Base-by-base conservation (phyloP, 1,284 basidiomycete genomes). In the Coriolopsis trogii region DNA sequence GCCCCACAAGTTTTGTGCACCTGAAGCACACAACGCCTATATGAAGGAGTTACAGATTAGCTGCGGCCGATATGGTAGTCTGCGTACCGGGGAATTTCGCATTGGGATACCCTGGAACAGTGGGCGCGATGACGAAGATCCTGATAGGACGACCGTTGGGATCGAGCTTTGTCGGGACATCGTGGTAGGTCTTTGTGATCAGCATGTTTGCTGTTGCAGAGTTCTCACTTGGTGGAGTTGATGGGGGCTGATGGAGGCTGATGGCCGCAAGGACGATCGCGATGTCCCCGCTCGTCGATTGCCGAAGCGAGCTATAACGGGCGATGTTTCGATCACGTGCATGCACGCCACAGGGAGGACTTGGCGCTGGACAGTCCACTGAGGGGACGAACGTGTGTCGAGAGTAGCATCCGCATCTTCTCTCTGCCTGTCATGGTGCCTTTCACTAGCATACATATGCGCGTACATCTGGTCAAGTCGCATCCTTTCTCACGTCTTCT, bases 21-120 rank as follows among this genome's bases (percentile, higher is more conserved):
- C 88, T 91, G 72, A 91, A 92, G 37, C 87, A 84, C 7, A 91
- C 81, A 23, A 92, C 85, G 12, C 89, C 89, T 90, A 55, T 10
- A 47, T n/a, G n/a, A 0, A 30, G 8, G n/a, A n/a, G 43, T 25
- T n/a, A n/a, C n/a, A n/a, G n/a, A n/a, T n/a, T 23, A 24, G 2
- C 33, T 16, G 7, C 28, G 13, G 67, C 66, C 16, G 3, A 36
- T 41, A 51, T 46, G 3, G 9, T 47, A 30, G 47, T 44, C 8
- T 18, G 45, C 66, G 23, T 62, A 82, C 87, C 88, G 63, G 91
- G 91, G 67, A 92, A 93, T 67, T 85, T 89, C 21, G 90, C 91
- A 43, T 90, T 78, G 0, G 91, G 91, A 64, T 93, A 91, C 36
- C 81, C 76, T 13, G 84, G 80, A 15, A 90, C 66, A 39, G 73